Percentiles rank a stretch among this genome's conserved stretches.
Conservation (phyloP, 1,284 basidiomycete species). For the Flammula alnicola region DNA sequence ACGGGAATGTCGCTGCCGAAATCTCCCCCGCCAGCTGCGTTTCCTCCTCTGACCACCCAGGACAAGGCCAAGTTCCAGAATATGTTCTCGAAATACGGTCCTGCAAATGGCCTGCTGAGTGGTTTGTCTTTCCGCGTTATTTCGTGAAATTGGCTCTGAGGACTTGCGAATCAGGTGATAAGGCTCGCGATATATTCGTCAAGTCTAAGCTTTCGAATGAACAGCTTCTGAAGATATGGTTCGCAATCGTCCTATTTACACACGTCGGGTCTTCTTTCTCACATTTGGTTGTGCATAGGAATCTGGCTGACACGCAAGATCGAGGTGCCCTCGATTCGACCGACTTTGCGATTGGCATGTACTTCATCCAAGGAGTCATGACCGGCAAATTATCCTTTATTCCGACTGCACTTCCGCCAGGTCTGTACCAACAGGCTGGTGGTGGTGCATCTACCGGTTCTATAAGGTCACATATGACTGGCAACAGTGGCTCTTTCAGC, state of each 20-base stretch:
- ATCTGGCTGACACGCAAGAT: conserved; percentile 92
- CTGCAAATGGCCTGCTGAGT: conserved; percentile 76
- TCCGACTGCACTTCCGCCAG: conserved; percentile 83
- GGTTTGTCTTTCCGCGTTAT: conserved; percentile 47
- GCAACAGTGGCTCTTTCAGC: conserved; percentile 61
- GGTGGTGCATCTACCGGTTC: conserved; percentile 38
- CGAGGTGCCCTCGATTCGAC: conserved; percentile 88
- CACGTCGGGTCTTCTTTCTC: conserved; percentile 6
- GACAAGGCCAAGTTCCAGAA: conserved; percentile 85
- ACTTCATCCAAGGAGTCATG: conserved; percentile 93
- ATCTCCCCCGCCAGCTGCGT: conserved; percentile 62
- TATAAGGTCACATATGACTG: conserved; percentile 61
- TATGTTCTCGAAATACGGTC: conserved; percentile 77
- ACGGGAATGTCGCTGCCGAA: conserved; percentile 61
- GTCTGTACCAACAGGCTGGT: conserved; percentile 86
- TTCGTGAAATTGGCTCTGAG: conserved; percentile 7
- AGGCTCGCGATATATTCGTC: conserved; percentile 91
- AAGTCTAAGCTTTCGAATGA: conserved; percentile 92
- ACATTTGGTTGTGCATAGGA: conserved; percentile 58
- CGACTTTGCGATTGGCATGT: conserved; percentile 98
- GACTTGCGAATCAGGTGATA: conserved; percentile 63
- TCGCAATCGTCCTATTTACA: conserved; percentile 27
- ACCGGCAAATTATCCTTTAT: conserved; percentile 76
- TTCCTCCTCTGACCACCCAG: conserved; percentile 73
- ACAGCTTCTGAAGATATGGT: conserved; percentile 95